Percentiles rank a stretch among this genome's conserved stretches.
These are phyloP conservation scores for Actinomucor elegans DNA, from an alignment of 371 early-diverging fungal genomes.

Conservation along the genomic window DNA sequence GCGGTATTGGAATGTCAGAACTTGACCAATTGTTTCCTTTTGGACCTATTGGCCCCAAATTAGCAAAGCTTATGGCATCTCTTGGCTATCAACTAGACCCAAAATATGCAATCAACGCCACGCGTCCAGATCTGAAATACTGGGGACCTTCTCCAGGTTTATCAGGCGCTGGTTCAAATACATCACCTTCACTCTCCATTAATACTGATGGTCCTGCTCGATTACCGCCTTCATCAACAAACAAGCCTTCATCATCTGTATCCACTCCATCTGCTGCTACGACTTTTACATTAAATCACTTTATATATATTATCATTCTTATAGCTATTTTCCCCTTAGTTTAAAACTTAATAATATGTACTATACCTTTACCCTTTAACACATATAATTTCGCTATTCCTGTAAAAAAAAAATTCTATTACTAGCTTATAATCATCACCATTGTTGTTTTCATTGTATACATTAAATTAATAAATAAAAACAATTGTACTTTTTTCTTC, in stretches of 20 bases:
- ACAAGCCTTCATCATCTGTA: conserved; percentile 3
- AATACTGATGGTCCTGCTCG: conserved; percentile 29
- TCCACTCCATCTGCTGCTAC: background rate
- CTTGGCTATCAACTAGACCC: conserved; percentile 40
- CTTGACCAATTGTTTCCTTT: conserved; percentile 11
- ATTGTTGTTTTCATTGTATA: too few species aligned
- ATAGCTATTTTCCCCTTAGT: conserved; percentile 2
- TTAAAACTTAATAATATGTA: background rate
- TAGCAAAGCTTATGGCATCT: conserved; percentile 28
- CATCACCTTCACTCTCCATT: conserved; percentile 23
- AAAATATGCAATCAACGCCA: conserved; percentile 1
- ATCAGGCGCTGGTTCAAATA: conserved; percentile 29
- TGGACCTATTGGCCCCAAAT: conserved; percentile 49
- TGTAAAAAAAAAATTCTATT: too few species aligned
- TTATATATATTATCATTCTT: background rate
- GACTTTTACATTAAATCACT: background rate
- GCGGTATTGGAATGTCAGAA: conserved; percentile 14
- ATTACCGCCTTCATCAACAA: conserved; percentile 14
- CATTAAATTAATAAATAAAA: too few species aligned
- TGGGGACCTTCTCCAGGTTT: conserved; percentile 32
- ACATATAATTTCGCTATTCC: too few species aligned
- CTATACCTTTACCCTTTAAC: background rate
- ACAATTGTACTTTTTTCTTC: too few species aligned
- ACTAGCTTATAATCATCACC: too few species aligned
- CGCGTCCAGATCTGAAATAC: conserved; percentile 21